These are phyloP conservation scores for Pelargonium myrrhifolium DNA, from an alignment of 441 rosid genomes.

Conservation along the genomic window DNA sequence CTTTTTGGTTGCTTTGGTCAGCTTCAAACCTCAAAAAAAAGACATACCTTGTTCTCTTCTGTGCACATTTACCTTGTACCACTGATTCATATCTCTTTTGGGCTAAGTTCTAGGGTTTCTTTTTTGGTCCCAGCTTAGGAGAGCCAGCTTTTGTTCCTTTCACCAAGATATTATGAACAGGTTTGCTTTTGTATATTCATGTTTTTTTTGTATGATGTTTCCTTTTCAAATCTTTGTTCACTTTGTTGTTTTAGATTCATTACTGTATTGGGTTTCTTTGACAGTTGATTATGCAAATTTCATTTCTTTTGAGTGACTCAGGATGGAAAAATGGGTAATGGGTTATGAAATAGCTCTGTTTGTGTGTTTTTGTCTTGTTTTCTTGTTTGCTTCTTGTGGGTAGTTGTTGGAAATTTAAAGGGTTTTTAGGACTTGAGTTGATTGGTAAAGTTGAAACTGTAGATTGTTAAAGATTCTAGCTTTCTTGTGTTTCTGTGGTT, in stretches of 20 bases:
- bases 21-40: background rate
- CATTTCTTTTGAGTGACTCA: background rate
- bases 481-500: background rate
- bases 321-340: background rate
- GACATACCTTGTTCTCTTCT: background rate
- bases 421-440: background rate
- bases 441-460: background rate
- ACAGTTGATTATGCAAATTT: background rate
- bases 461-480: background rate
- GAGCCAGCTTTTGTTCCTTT: background rate
- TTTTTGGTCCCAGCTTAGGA: background rate
- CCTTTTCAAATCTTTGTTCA: background rate
- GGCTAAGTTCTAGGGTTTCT: background rate
- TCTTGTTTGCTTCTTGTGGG: background rate
- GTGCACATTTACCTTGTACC: background rate
- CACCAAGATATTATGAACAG: slow-evolving; percentile 1
- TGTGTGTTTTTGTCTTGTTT: background rate
- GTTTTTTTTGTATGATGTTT: background rate
- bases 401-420: background rate
- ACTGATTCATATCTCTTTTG: background rate
- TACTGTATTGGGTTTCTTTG: background rate
- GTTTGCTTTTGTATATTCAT: background rate
- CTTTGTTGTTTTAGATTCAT: background rate
- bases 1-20: background rate
- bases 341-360: background rate